These are phyloP conservation scores for Pleurotus salmoneostramineus DNA, from an alignment of 768 basidiomycete species.

Conservation along the genomic window DNA sequence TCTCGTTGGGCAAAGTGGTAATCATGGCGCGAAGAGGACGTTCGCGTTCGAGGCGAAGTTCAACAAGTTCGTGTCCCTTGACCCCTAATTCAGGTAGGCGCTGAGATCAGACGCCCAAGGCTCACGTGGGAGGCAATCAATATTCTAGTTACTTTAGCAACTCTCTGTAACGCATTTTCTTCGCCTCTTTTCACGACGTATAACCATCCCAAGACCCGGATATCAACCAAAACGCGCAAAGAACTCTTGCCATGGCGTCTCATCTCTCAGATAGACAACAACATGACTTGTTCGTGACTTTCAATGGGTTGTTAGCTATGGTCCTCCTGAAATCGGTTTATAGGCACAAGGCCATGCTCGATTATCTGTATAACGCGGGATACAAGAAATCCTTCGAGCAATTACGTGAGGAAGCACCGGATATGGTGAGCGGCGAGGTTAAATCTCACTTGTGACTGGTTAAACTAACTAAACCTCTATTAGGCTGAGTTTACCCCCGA, in stretches of 20 bases:
- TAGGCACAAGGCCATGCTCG: conserved; percentile 79
- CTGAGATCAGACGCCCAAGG: too few species aligned
- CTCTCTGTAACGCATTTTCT: too few species aligned
- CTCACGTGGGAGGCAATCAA: too few species aligned
- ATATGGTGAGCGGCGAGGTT: conserved; percentile 2
- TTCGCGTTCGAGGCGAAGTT: too few species aligned
- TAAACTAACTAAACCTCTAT: conserved; percentile 17
- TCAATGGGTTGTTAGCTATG: neutral
- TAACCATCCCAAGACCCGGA: too few species aligned
- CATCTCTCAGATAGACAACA: conserved; percentile 13
- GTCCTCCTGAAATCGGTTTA: neutral
- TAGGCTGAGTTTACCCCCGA: conserved; percentile 71
- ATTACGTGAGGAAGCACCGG: conserved; percentile 6
- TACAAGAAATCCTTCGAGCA: conserved; percentile 3
- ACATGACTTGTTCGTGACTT: conserved; percentile 13
- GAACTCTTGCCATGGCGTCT: conserved; percentile 2
- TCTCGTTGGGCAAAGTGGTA: neutral
- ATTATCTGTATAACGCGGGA: conserved; percentile 62
- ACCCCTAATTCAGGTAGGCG: too few species aligned
- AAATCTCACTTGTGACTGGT: neutral
- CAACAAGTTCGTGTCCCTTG: too few species aligned
- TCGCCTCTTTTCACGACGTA: too few species aligned
- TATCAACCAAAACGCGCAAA: neutral
- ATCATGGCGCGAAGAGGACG: too few species aligned
- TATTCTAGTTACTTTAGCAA: too few species aligned